Evolutionary conservation across 768 basidiomycete genomes (phyloP).

Genomic region (Tremella fuciformis): DNA sequence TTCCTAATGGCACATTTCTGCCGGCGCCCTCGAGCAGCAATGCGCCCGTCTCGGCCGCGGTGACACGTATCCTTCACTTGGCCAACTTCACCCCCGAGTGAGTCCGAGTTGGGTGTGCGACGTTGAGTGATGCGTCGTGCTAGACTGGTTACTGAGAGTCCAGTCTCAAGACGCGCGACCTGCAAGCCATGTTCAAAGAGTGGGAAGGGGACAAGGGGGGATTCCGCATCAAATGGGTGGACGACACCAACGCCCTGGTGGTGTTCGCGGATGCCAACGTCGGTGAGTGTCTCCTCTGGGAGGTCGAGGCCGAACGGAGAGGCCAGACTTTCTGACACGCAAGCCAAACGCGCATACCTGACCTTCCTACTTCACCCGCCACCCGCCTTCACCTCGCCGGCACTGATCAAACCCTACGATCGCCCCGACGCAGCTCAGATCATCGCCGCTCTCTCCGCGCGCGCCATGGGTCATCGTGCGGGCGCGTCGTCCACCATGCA

Average conservation of each 20-base stretch:
- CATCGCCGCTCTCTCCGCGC: conserved; percentile 52
- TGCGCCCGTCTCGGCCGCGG: conserved; percentile 72
- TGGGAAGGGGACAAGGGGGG: conserved; percentile 84
- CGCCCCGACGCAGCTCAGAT: conserved; percentile 79
- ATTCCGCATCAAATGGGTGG: conserved; percentile 98
- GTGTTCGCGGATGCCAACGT: conserved; percentile 87
- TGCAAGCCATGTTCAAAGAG: conserved; percentile 82
- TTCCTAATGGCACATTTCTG: conserved; percentile 46
- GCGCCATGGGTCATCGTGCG: conserved; percentile 45
- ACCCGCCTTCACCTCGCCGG: conserved; percentile 32
- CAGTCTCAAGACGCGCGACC: conserved; percentile 88
- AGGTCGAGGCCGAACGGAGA: not conserved
- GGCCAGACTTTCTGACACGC: conserved; percentile 1
- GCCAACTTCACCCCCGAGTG: conserved; percentile 85
- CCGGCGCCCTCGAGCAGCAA: conserved; percentile 34
- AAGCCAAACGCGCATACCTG: conserved; percentile 95
- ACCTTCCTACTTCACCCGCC: conserved; percentile 80
- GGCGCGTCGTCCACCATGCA: conserved; percentile 7
- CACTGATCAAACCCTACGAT: conserved; percentile 79
- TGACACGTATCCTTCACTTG: conserved; percentile 89
- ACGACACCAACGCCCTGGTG: conserved; percentile 90
- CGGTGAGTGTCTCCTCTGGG: conserved; percentile 62
- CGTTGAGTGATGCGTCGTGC: not conserved
- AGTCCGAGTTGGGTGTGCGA: conserved; percentile 17
- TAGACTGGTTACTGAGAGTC: not conserved